Evolutionary conservation across 2,329 filamentous ascomycete genomes (phyloP).

Genomic region (Sporothrix luriei): DNA sequence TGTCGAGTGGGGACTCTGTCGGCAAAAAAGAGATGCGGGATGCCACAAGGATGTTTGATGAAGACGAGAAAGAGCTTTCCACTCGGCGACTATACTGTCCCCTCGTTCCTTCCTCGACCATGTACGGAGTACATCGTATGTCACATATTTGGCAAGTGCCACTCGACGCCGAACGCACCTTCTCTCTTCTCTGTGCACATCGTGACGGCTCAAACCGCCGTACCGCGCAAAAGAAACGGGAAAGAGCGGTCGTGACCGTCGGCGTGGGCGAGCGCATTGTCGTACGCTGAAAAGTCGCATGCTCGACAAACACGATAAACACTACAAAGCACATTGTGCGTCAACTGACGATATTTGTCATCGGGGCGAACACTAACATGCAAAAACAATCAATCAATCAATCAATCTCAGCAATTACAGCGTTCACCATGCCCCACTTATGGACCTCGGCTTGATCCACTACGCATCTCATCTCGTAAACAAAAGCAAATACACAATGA

Average conservation of each 20-base stretch:
- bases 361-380: neutral
- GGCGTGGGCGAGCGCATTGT: neutral
- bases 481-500: neutral
- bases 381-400: too few species aligned
- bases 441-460: neutral
- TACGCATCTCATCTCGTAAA: slow-evolving; percentile 9
- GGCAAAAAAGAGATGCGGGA: neutral
- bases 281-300: neutral
- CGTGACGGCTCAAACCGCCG: neutral
- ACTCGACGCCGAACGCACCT: neutral
- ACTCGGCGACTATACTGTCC: too few species aligned
- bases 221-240: slow-evolving; percentile 15
- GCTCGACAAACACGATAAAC: too few species aligned
- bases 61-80: too few species aligned
- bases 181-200: neutral
- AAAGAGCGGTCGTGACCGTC: neutral
- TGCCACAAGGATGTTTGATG: neutral
- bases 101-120: too few species aligned
- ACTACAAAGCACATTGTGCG: neutral
- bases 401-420: too few species aligned
- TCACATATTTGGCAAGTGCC: too few species aligned
- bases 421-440: too few species aligned
- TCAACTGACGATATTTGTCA: neutral
- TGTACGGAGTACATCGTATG: too few species aligned
- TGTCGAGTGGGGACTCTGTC: neutral